Evolutionary conservation across 768 basidiomycete species (phyloP).

Genomic region (Calocybe cyanea): DNA sequence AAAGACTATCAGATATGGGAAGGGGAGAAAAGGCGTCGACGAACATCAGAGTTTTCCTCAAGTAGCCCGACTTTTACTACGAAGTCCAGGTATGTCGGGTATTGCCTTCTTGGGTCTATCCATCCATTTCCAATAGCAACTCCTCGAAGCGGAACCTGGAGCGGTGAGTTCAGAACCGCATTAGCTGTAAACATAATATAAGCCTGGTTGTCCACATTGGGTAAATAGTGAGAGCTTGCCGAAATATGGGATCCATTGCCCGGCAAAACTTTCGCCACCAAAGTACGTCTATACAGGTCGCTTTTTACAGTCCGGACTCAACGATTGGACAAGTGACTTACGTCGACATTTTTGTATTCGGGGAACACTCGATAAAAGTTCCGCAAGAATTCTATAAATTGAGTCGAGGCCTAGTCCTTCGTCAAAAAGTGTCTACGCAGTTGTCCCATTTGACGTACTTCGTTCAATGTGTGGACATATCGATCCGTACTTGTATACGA

Average conservation of each 20-base stretch:
- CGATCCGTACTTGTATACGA: conserved; percentile 85
- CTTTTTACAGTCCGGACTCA: conserved; percentile 2
- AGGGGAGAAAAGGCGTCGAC: conserved; percentile 16
- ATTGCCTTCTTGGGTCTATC: conserved; percentile 90
- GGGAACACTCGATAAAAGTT: conserved; percentile 94
- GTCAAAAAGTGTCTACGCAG: conserved; percentile 6
- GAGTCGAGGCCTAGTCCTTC: conserved; percentile 56
- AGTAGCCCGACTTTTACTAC: conserved; percentile 76
- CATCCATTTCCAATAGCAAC: conserved; percentile 96
- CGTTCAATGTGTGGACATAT: conserved; percentile 74
- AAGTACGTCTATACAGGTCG: conserved; percentile 72
- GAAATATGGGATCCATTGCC: conserved; percentile 97
- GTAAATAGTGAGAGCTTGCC: conserved; percentile 38
- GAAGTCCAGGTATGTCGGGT: conserved; percentile 86
- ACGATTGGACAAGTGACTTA: conserved; percentile 35
- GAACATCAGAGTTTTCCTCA: conserved; percentile 65
- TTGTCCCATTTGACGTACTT: conserved; percentile 34
- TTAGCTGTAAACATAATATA: conserved; percentile 49
- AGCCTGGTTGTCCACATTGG: not conserved
- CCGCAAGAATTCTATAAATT: conserved; percentile 78
- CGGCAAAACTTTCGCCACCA: conserved; percentile 94
- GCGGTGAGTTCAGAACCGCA: conserved; percentile 60
- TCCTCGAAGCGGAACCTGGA: conserved; percentile 67
- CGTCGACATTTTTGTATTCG: conserved; percentile 78
- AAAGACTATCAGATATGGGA: conserved; percentile 1